Evolutionary conservation across 495 filamentous ascomycete species (phyloP), one percentile per base, ranked within the genome.

Genomic region (Stereocaulon alpinum): DNA sequence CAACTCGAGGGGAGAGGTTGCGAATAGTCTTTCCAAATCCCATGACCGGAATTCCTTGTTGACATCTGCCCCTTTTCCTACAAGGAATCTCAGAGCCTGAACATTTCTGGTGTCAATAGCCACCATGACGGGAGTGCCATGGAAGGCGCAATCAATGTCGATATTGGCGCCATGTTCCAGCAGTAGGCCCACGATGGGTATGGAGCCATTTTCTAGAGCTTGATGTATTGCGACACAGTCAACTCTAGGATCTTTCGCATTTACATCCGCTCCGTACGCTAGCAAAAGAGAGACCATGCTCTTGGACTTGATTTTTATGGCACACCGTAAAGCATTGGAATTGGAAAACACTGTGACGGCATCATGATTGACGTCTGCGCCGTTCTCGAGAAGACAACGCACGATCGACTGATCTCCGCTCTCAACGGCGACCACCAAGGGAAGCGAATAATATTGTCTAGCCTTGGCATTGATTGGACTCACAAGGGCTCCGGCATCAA

Each of bases 361-460:
- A 2, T 24, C n/a, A 11, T 22, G 20, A 24, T 81, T 77, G 61
- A 69, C 32, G 43, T 66, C 48, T 40, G 64, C 64, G 1, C 53
- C 62, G 5, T 50, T 52, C 1, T 58, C 58, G 11, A 66, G 47
- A 17, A 60, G 41, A 14, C 20, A 44, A 6, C 17, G 24, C 22
- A 17, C 30, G 6, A 29, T 15, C 6, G 12, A 4, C 3, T 3
- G 0, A 2, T 22, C 4, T 2, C 4, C n/a, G 20, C 18, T 0
- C n/a, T 20, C 1, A 22, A 30, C 47, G 29, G 47, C 47, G 0
- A 6, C 4, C 29, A 29, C 37, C 15, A 34, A n/a, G 4, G 30
- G 50, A 14, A 15, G 2, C 3, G 17, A 24, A 3, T 2, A 6
- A n/a, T n/a, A n/a, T n/a, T n/a, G n/a, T 37, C 7, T 18, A 37